These are phyloP conservation scores for Agaricus subrufescens DNA, from an alignment of 768 basidiomycete species.

Conservation along the genomic window DNA sequence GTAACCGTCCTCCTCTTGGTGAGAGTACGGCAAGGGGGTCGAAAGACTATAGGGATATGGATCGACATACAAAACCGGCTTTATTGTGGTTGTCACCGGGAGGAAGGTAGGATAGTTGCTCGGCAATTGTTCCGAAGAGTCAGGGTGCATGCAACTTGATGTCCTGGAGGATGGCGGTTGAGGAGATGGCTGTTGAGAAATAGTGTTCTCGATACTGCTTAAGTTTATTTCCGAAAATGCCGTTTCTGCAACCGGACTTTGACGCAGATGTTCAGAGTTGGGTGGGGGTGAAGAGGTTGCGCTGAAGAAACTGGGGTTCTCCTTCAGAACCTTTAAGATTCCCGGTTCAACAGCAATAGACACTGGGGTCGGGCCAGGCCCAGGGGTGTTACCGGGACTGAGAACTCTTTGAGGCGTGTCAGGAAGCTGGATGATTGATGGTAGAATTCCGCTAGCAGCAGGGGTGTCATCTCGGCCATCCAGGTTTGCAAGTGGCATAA, in stretches of 20 bases:
- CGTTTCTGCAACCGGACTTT: background rate
- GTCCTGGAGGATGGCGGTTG: background rate
- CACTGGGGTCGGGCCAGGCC: slow-evolving; percentile 15
- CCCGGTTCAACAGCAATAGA: slow-evolving; percentile 19
- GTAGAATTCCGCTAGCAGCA: slow-evolving; percentile 11
- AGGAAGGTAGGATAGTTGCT: background rate
- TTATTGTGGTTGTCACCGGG: slow-evolving; percentile 8
- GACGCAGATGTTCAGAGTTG: background rate
- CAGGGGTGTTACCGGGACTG: slow-evolving; percentile 19
- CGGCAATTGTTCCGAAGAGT: background rate
- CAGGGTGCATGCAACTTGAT: background rate
- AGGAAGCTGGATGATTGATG: slow-evolving; percentile 16
- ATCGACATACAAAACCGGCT: slow-evolving; percentile 29
- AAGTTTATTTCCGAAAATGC: background rate
- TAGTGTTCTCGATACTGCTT: background rate
- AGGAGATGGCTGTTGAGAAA: background rate
- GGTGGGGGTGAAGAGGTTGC: background rate
- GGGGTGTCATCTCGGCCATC: slow-evolving; percentile 26
- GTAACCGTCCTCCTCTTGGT: slow-evolving; percentile 14
- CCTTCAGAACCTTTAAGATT: slow-evolving; percentile 18
- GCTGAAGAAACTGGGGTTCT: background rate
- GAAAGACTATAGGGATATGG: slow-evolving; percentile 47
- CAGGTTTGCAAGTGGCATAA: slow-evolving; percentile 8
- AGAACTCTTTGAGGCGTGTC: slow-evolving; percentile 17
- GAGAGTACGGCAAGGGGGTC: slow-evolving; percentile 24